Evolutionary conservation across 257 asterid species (phyloP).

Genomic region (Solanum okadae): DNA sequence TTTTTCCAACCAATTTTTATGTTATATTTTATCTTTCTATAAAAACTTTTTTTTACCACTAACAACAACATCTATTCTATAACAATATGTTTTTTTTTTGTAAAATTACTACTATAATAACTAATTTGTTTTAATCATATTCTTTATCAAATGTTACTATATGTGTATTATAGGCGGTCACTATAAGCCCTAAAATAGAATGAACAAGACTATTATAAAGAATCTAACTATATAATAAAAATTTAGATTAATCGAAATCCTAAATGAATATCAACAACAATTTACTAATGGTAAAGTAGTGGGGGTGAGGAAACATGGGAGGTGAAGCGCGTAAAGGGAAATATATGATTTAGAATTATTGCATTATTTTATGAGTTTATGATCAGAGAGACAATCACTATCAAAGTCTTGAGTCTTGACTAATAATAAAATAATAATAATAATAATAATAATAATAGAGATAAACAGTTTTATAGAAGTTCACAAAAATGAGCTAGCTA

Average conservation of each 20-base stretch:
- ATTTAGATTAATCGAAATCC: background rate
- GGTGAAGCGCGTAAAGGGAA: conserved; percentile 31
- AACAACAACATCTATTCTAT: background rate
- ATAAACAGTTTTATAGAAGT: conserved; percentile 20
- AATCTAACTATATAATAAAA: background rate
- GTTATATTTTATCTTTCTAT: background rate
- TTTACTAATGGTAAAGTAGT: background rate
- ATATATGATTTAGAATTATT: conserved; percentile 8
- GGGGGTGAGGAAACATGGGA: background rate
- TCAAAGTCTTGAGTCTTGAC: conserved; percentile 24
- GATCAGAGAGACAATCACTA: conserved; percentile 37
- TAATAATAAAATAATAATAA: background rate
- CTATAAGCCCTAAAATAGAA: background rate
- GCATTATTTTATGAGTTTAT: conserved; percentile 19
- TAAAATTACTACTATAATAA: background rate
- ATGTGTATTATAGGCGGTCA: background rate
- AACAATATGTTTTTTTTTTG: background rate
- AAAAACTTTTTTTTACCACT: background rate
- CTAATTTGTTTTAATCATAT: background rate
- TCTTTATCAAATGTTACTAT: background rate
- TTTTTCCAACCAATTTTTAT: background rate
- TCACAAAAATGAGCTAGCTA: conserved; percentile 25
- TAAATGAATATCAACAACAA: background rate
- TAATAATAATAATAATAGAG: background rate
- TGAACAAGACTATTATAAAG: background rate